Percentiles rank a stretch among this genome's conserved stretches.
Conservation (phyloP, 2,329 filamentous ascomycete genomes). For the Metarhizium album region DNA sequence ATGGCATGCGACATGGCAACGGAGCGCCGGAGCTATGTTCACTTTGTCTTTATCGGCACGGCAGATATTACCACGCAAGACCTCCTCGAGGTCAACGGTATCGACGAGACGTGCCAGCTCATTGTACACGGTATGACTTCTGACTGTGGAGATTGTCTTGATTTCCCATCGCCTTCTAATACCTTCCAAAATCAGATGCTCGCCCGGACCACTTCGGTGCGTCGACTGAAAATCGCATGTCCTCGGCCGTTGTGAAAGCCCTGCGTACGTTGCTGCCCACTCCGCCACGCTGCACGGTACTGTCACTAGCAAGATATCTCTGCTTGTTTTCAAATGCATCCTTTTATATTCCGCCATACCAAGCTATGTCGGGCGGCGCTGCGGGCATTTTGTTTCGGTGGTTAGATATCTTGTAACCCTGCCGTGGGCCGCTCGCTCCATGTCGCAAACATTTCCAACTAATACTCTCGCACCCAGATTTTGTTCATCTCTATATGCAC, state of each 20-base stretch:
- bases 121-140: slow-evolving; percentile 39
- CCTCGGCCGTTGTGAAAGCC: slow-evolving; percentile 50
- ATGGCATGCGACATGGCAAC: slow-evolving; percentile 79
- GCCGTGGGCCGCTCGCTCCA: neutral
- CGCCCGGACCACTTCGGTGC: slow-evolving; percentile 61
- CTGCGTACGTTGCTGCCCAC: slow-evolving; percentile 37
- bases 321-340: neutral
- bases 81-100: slow-evolving; percentile 66
- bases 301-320: neutral
- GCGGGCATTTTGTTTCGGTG: neutral
- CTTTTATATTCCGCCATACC: neutral
- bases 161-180: slow-evolving; percentile 11
- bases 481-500: slow-evolving; percentile 63
- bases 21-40: slow-evolving; percentile 61
- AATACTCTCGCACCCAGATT: slow-evolving; percentile 23
- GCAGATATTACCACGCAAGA: slow-evolving; percentile 58
- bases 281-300: neutral
- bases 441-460: neutral
- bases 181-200: slow-evolving; percentile 44
- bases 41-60: slow-evolving; percentile 69
- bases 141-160: neutral
- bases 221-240: slow-evolving; percentile 61
- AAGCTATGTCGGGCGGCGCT: neutral
- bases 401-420: neutral
- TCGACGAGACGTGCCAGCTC: slow-evolving; percentile 60